Percentiles rank a stretch among this genome's conserved stretches.
Evolutionary conservation across 148 eudicot species (phyloP).

Genomic region (Silene conica): DNA sequence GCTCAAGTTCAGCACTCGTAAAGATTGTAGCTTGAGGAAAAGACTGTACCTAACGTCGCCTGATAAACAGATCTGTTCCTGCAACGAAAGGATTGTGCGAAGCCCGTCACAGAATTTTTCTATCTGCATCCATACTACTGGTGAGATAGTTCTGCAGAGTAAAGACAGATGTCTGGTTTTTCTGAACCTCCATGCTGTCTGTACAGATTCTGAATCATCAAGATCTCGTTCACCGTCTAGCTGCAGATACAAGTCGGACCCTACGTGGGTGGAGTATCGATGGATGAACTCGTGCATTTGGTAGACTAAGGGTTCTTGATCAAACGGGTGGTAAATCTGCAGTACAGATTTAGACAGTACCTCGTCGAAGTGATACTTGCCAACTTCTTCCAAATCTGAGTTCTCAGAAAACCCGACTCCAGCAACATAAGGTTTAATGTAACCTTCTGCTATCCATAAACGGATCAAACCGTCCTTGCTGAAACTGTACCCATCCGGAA

Average conservation of each 20-base stretch:
- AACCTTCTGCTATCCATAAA: slow-evolving; percentile 22
- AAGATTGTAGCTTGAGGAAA: slow-evolving; percentile 17
- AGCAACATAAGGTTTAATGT: neutral
- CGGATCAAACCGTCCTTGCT: slow-evolving; percentile 13
- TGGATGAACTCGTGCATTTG: slow-evolving; percentile 21
- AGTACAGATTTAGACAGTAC: slow-evolving; percentile 16
- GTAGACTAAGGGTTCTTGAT: slow-evolving; percentile 8
- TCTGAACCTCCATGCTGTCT: neutral
- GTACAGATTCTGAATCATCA: neutral
- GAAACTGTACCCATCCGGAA: neutral
- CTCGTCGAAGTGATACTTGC: slow-evolving; percentile 17
- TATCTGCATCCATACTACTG: neutral
- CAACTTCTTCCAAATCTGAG: slow-evolving; percentile 16
- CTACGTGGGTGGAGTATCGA: slow-evolving; percentile 14
- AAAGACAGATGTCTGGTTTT: slow-evolving; percentile 15
- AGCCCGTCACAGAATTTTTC: slow-evolving; percentile 19
- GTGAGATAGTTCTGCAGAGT: slow-evolving; percentile 4
- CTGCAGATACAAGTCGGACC: slow-evolving; percentile 12
- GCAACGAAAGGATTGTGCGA: slow-evolving; percentile 14
- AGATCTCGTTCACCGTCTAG: slow-evolving; percentile 11
- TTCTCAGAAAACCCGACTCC: neutral
- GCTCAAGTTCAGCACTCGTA: slow-evolving; percentile 18
- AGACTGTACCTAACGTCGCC: slow-evolving; percentile 15
- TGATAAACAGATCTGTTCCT: neutral
- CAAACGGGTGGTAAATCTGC: slow-evolving; percentile 14